Percentiles rank a stretch among this genome's conserved stretches.
Evolutionary conservation across 2,329 filamentous ascomycete genomes (phyloP).

Genomic region (Knufia fluminis): DNA sequence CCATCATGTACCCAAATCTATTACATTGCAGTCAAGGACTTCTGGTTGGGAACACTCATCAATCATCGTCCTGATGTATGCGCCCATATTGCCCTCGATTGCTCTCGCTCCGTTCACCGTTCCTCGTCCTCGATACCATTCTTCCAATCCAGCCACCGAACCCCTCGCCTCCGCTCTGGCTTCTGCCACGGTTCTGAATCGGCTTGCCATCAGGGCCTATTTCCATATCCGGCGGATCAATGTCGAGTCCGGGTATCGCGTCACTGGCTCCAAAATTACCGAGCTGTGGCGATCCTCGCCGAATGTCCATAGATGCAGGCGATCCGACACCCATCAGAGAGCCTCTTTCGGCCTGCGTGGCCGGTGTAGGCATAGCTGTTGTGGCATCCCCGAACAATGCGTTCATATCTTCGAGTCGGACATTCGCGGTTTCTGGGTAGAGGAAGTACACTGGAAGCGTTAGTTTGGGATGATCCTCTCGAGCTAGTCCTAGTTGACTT

Average conservation of each 20-base stretch:
- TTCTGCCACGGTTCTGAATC: slow-evolving; percentile 29
- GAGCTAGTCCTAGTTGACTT: slow-evolving; percentile 37
- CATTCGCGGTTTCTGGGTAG: slow-evolving; percentile 92
- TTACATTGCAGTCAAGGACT: neutral
- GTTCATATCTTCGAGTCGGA: slow-evolving; percentile 95
- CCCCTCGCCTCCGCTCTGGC: slow-evolving; percentile 40
- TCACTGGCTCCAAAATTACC: slow-evolving; percentile 48
- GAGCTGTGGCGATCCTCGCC: slow-evolving; percentile 21
- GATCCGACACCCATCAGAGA: slow-evolving; percentile 70
- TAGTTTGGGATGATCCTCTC: slow-evolving; percentile 7
- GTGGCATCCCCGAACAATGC: slow-evolving; percentile 87
- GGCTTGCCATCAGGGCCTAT: slow-evolving; percentile 43
- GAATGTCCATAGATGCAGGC: slow-evolving; percentile 62
- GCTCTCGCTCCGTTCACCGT: slow-evolving; percentile 16
- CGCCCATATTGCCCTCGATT: slow-evolving; percentile 20
- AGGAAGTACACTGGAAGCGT: slow-evolving; percentile 73
- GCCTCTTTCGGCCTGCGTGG: slow-evolving; percentile 67
- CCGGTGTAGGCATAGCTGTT: slow-evolving; percentile 70
- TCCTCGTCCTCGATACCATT: slow-evolving; percentile 39
- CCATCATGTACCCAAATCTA: neutral
- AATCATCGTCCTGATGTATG: slow-evolving; percentile 22
- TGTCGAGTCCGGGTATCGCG: slow-evolving; percentile 70
- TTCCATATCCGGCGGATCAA: slow-evolving; percentile 63
- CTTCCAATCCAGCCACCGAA: slow-evolving; percentile 62
- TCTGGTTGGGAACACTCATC: neutral